Conservation (phyloP, 805 yeast genomes). For the Tetrapisispora phaffii region DNA sequence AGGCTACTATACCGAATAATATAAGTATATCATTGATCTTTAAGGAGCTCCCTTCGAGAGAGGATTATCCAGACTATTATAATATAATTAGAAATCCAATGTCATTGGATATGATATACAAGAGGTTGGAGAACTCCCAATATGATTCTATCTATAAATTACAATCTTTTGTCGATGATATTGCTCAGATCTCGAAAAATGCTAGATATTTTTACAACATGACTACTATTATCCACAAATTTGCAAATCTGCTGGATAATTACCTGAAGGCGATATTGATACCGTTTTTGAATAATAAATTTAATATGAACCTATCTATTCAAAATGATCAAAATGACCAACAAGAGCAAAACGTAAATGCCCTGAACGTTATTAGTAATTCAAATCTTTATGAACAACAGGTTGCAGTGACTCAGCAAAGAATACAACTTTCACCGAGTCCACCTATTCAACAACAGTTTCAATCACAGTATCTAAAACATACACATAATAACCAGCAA, state of each 20-base stretch:
- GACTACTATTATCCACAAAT: slow-evolving; percentile 54
- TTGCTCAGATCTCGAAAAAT: slow-evolving; percentile 83
- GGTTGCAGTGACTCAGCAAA: not conserved
- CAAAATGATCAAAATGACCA: slow-evolving; percentile 54
- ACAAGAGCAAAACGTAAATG: slow-evolving; percentile 24
- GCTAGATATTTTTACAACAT: slow-evolving; percentile 75
- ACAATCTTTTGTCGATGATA: slow-evolving; percentile 64
- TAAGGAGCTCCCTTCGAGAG: slow-evolving; percentile 49
- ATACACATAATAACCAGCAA: slow-evolving; percentile 13
- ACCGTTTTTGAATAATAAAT: slow-evolving; percentile 9
- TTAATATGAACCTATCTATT: slow-evolving; percentile 29
- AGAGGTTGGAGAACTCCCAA: slow-evolving; percentile 43
- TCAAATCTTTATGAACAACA: not conserved
- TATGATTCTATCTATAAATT: slow-evolving; percentile 29
- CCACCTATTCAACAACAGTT: slow-evolving; percentile 8
- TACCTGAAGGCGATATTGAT: slow-evolving; percentile 25
- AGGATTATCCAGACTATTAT: slow-evolving; percentile 67
- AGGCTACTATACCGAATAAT: slow-evolving; percentile 12
- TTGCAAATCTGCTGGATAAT: slow-evolving; percentile 45
- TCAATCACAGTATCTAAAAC: not conserved
- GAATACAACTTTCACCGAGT: slow-evolving; percentile 1
- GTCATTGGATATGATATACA: slow-evolving; percentile 64
- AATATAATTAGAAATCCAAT: slow-evolving; percentile 66
- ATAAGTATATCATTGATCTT: slow-evolving; percentile 24
- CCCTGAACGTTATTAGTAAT: not conserved